A percentile compares a stretch with the other conserved stretches of the same genome.
Conservation (phyloP, 371 early-diverging fungal genomes). For the Synchytrium microbalum region DNA sequence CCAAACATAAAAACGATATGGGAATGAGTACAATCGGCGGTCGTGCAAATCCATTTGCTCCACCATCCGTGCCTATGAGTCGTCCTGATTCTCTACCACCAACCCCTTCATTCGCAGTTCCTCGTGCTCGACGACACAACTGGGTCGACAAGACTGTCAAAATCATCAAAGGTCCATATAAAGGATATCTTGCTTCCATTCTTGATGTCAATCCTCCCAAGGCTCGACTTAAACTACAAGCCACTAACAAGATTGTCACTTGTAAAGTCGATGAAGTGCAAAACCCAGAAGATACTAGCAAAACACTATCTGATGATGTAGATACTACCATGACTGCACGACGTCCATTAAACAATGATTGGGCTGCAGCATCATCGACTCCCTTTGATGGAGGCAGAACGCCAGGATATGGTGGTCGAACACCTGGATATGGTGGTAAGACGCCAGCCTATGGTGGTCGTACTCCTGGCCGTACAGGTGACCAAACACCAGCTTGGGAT, state of each 20-base stretch:
- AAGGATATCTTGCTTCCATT: conserved; percentile 95
- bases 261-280: not conserved
- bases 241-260: conserved; percentile 42
- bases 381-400: conserved; percentile 51
- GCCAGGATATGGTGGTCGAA: conserved; percentile 62
- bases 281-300: not conserved
- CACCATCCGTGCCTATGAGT: conserved; percentile 20
- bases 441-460: conserved; percentile 47
- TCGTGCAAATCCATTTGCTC: not conserved
- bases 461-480: conserved; percentile 46
- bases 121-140: conserved; percentile 51
- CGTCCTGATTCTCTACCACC: conserved; percentile 34
- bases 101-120: conserved; percentile 27
- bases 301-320: not conserved
- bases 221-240: conserved; percentile 92
- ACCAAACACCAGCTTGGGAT: conserved; percentile 72
- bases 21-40: not conserved
- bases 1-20: conserved; percentile 15
- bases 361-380: not conserved
- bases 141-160: conserved; percentile 75
- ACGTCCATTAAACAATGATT: not conserved
- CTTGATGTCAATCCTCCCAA: conserved; percentile 73
- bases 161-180: conserved; percentile 87
- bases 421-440: conserved; percentile 65
- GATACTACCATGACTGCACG: too few relatives aligned